Percentiles rank a stretch among this genome's conserved stretches.
These are phyloP conservation scores for Xerocomus spinulosus DNA, from an alignment of 768 basidiomycete species.

Conservation along the genomic window DNA sequence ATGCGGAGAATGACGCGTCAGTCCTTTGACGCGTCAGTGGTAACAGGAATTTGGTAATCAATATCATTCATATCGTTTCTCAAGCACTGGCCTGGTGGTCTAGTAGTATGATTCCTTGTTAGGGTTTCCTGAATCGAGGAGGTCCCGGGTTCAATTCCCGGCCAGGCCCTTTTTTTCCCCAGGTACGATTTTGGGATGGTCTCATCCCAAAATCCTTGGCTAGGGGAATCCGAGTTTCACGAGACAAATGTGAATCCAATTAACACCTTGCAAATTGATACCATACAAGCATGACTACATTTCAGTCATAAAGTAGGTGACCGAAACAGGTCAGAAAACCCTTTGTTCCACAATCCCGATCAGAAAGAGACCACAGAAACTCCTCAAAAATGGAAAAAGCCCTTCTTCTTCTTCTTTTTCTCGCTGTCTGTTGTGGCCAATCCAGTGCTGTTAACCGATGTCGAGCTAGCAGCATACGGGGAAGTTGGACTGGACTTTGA, in stretches of 20 bases:
- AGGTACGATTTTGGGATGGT: too few species aligned
- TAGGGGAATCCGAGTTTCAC: too few species aligned
- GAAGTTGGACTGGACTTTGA: conserved; percentile 42
- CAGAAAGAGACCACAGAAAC: not conserved
- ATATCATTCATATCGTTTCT: accelerated
- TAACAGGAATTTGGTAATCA: not conserved
- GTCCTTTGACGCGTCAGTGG: conserved; percentile 27
- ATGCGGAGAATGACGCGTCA: conserved; percentile 28
- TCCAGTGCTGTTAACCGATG: conserved; percentile 38
- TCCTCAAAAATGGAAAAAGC: conserved; percentile 59
- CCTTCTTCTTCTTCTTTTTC: conserved; percentile 76
- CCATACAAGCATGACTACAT: conserved; percentile 7
- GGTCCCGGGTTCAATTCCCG: conserved; percentile 60
- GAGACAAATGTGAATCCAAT: too few species aligned
- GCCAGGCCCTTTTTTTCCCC: conserved; percentile 40
- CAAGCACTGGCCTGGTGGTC: conserved; percentile 41
- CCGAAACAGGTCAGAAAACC: not conserved
- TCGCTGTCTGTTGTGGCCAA: conserved; percentile 41
- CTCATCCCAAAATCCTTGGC: too few species aligned
- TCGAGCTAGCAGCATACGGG: conserved; percentile 49
- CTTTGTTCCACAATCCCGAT: not conserved
- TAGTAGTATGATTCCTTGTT: conserved; percentile 55
- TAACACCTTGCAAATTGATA: conserved; percentile 10
- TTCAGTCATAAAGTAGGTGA: conserved; percentile 1
- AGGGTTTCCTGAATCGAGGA: conserved; percentile 46